A percentile compares a stretch with the other conserved stretches of the same genome.
These are phyloP conservation scores for Pleurotus djamor DNA, from an alignment of 768 basidiomycete genomes.

Conservation along the genomic window DNA sequence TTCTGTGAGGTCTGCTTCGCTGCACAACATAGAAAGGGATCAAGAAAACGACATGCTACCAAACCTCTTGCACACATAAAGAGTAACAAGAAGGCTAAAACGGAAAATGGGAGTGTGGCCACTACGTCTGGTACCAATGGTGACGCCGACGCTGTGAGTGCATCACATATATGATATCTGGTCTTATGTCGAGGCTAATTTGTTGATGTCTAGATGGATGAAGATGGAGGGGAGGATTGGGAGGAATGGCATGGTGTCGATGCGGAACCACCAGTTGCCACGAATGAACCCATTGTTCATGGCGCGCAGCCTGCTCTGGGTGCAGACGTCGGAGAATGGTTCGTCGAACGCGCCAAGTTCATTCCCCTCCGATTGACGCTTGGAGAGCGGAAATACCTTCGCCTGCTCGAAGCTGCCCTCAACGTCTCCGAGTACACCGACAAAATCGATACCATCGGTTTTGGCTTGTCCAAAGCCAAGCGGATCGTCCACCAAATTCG, in stretches of 20 bases:
- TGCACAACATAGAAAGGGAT: slow-evolving; percentile 81
- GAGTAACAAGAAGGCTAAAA: slow-evolving; percentile 23
- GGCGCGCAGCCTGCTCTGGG: slow-evolving; percentile 61
- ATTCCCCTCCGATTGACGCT: slow-evolving; percentile 79
- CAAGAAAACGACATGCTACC: slow-evolving; percentile 60
- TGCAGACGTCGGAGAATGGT: slow-evolving; percentile 76
- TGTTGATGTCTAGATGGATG: slow-evolving; percentile 38
- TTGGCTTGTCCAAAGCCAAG: slow-evolving; percentile 79
- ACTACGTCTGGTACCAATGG: slow-evolving; percentile 14
- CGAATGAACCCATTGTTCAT: slow-evolving; percentile 29
- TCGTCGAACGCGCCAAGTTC: slow-evolving; percentile 76
- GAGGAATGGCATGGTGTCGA: slow-evolving; percentile 35
- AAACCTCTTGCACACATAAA: slow-evolving; percentile 38
- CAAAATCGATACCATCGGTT: slow-evolving; percentile 83
- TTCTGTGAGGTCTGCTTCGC: slow-evolving; percentile 89
- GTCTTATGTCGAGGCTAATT: neutral
- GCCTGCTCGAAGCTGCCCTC: slow-evolving; percentile 82
- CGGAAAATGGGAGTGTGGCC: slow-evolving; percentile 14
- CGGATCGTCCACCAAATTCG: slow-evolving; percentile 85
- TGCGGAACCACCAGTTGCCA: slow-evolving; percentile 13
- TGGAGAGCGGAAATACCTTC: slow-evolving; percentile 78
- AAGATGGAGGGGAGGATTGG: slow-evolving; percentile 41
- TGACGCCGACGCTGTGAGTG: slow-evolving; percentile 27
- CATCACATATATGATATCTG: neutral
- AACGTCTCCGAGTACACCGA: slow-evolving; percentile 88